These are phyloP conservation scores for Stagonosporopsis chrysanthemi DNA, from an alignment of 2,329 filamentous ascomycete species.

Conservation along the genomic window DNA sequence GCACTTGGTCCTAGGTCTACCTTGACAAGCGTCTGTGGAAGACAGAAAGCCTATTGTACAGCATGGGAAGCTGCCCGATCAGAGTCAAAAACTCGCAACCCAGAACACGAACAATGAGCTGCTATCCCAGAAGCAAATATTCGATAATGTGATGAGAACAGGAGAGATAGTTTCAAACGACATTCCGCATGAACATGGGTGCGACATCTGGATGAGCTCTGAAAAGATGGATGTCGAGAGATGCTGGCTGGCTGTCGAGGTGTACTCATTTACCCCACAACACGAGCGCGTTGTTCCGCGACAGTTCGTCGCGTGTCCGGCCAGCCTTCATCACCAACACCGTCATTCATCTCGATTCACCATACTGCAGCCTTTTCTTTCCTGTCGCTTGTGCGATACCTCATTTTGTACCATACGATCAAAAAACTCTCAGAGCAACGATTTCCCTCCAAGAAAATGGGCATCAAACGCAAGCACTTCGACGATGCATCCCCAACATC, in stretches of 20 bases:
- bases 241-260: neutral
- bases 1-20: neutral
- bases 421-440: no score
- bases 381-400: neutral
- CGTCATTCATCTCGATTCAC: constrained; percentile 19
- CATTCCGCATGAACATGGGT: neutral
- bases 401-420: neutral
- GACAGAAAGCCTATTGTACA: neutral
- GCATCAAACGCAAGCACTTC: constrained; percentile 66
- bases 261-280: constrained; percentile 22
- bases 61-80: neutral
- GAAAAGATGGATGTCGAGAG: neutral
- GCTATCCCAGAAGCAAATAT: no score
- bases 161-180: neutral
- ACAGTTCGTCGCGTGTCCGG: constrained; percentile 25
- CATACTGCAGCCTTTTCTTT: neutral
- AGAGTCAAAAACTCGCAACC: neutral
- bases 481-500: constrained; percentile 55
- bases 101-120: neutral
- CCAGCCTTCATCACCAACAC: constrained; percentile 39
- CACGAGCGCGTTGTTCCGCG: constrained; percentile 30
- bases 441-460: constrained; percentile 51
- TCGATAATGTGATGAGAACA: neutral
- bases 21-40: neutral
- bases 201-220: neutral